Evolutionary conservation across 257 asterid genomes (phyloP).

Genomic region (Rehmannia glutinosa): DNA sequence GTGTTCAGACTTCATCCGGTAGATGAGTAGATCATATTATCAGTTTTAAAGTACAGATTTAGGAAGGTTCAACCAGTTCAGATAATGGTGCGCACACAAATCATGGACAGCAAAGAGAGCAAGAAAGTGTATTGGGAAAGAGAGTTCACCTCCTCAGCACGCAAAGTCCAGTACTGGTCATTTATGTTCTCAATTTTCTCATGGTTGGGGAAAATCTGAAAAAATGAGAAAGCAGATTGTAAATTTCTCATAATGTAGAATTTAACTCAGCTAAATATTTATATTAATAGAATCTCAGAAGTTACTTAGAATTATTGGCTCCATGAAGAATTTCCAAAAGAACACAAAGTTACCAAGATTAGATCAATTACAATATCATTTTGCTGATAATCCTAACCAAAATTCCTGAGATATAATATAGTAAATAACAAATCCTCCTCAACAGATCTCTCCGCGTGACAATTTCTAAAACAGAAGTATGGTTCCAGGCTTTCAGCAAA

Average conservation of each 20-base stretch:
- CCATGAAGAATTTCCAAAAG: neutral
- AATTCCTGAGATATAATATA: neutral
- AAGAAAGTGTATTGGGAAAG: slow-evolving; percentile 7
- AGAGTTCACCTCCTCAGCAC: slow-evolving; percentile 83
- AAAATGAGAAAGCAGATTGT: slow-evolving; percentile 10
- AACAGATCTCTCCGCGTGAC: neutral
- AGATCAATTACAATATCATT: neutral
- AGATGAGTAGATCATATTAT: neutral
- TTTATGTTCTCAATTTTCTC: slow-evolving; percentile 93
- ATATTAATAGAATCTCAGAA: neutral
- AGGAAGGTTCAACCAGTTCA: neutral
- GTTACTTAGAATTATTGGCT: neutral
- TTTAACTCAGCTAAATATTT: neutral
- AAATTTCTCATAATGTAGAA: slow-evolving; percentile 1
- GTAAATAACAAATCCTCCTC: neutral
- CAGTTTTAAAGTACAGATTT: neutral
- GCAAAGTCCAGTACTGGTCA: slow-evolving; percentile 93
- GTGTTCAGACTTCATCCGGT: neutral
- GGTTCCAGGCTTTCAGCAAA: neutral
- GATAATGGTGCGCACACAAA: neutral
- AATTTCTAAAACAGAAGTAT: slow-evolving; percentile 1
- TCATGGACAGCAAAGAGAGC: neutral
- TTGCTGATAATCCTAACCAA: slow-evolving; percentile 4
- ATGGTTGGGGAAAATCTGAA: slow-evolving; percentile 75
- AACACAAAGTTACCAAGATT: neutral